These are phyloP conservation scores for Penicillium coffeae DNA, from an alignment of 495 filamentous ascomycete species.

Conservation along the genomic window DNA sequence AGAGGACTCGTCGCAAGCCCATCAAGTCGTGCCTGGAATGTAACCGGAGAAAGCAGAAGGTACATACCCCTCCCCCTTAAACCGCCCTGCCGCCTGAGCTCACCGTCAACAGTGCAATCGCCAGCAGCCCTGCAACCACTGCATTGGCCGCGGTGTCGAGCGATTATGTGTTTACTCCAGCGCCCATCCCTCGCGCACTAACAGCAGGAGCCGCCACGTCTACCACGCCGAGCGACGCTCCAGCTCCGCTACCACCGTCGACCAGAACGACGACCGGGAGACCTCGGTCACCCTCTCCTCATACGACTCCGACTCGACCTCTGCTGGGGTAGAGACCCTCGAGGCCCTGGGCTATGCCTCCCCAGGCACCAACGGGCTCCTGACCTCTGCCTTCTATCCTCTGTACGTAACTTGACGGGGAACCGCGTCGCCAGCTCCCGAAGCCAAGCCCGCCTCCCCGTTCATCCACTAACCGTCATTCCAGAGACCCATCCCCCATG, in stretches of 20 bases:
- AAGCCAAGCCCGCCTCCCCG: neutral
- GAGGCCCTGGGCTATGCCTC: conserved; percentile 6
- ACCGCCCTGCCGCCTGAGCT: neutral
- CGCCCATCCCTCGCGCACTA: neutral
- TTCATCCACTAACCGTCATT: neutral
- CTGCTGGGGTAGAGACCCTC: neutral
- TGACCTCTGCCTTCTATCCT: neutral
- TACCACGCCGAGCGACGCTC: neutral
- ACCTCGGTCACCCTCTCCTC: conserved; percentile 11
- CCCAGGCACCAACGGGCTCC: neutral
- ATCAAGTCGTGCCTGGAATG: conserved; percentile 22
- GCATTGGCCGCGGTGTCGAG: conserved; percentile 12
- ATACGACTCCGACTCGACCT: conserved; percentile 13
- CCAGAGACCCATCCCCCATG: neutral
- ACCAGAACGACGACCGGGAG: conserved; percentile 3
- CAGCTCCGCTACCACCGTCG: conserved; percentile 3
- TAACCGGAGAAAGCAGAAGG: conserved; percentile 22
- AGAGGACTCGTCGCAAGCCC: conserved; percentile 11
- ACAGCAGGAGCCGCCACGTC: conserved; percentile 1
- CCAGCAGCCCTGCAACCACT: conserved; percentile 18
- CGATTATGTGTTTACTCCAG: conserved; percentile 15
- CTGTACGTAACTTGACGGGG: conserved; percentile 4
- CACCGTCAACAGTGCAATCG: conserved; percentile 13
- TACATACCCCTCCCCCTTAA: neutral
- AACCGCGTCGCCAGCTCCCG: neutral